These are phyloP conservation scores for Mycena capillaripes DNA, from an alignment of 768 basidiomycete genomes.

Conservation along the genomic window DNA sequence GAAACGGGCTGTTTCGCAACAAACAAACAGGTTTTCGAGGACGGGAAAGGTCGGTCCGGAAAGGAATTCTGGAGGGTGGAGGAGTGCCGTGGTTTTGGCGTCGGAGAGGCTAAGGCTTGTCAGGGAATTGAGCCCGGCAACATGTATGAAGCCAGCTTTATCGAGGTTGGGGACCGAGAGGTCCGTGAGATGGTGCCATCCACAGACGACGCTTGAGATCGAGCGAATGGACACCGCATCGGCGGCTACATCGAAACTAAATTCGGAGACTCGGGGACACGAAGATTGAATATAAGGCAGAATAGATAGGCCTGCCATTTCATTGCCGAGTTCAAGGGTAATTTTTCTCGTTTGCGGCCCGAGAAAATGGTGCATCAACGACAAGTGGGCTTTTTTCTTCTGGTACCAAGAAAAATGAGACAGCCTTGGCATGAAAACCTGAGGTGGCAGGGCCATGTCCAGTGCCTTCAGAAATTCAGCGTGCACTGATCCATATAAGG, in stretches of 20 bases:
- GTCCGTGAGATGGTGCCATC: slow-evolving; percentile 18
- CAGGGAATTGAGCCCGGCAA: slow-evolving; percentile 1
- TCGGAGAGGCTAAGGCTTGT: not conserved
- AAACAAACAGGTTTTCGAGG: not conserved
- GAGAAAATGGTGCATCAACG: slow-evolving; percentile 10
- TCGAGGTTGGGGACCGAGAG: slow-evolving; percentile 17
- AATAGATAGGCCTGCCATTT: slow-evolving; percentile 2
- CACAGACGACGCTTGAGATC: slow-evolving; percentile 21
- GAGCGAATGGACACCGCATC: not conserved
- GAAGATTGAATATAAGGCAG: slow-evolving; percentile 17
- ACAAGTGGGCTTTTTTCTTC: not conserved
- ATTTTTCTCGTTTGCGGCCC: not conserved
- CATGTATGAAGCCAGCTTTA: slow-evolving; percentile 8
- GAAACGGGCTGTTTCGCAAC: slow-evolving; percentile 14
- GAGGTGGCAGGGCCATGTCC: slow-evolving; percentile 5
- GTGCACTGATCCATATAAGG: not conserved
- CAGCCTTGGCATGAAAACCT: slow-evolving; percentile 21
- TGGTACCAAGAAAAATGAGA: slow-evolving; percentile 8
- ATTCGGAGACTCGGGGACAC: slow-evolving; percentile 9
- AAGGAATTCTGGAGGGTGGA: slow-evolving; percentile 18
- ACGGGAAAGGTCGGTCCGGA: slow-evolving; percentile 4
- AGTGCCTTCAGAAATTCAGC: slow-evolving; percentile 12
- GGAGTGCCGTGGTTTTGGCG: not conserved
- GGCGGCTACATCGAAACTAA: not conserved
- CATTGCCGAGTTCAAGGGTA: not conserved